phyloP scores from a whole-genome alignment of 2,329 filamentous ascomycete genomes.

The Anthostomella pinea region DNA sequence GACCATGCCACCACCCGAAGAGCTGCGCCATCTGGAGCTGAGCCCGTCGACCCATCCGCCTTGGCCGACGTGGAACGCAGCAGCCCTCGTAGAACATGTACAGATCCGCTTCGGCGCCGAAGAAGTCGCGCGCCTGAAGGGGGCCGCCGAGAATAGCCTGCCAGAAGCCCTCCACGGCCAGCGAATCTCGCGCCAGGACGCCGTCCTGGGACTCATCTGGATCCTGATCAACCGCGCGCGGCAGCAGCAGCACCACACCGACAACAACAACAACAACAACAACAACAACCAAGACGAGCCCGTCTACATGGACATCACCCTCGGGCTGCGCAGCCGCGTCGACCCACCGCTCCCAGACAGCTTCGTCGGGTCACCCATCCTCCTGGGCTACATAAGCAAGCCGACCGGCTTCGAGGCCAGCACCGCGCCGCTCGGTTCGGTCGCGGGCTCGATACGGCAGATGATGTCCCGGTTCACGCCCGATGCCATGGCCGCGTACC shows the following conservation, averaged over 20 bases:
- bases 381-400: slow-evolving; percentile 35
- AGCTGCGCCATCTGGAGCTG: slow-evolving; percentile 14
- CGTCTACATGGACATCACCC: slow-evolving; percentile 40
- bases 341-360: slow-evolving; percentile 36
- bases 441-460: slow-evolving; percentile 33
- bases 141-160: slow-evolving; percentile 11
- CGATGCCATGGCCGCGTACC: slow-evolving; percentile 35
- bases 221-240: slow-evolving; percentile 41
- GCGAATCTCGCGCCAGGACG: slow-evolving; percentile 39
- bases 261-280: no score
- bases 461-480: slow-evolving; percentile 37
- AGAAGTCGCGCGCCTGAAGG: slow-evolving; percentile 36
- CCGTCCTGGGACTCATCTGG: slow-evolving; percentile 46
- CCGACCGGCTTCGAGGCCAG: slow-evolving; percentile 15
- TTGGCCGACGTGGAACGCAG: slow-evolving; percentile 42
- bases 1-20: slow-evolving; percentile 24
- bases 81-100: slow-evolving; percentile 30
- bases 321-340: slow-evolving; percentile 39
- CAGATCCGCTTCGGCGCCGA: slow-evolving; percentile 37
- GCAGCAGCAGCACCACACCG: no score
- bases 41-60: slow-evolving; percentile 34
- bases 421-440: slow-evolving; percentile 17
- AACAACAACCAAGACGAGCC: slow-evolving; percentile 21
- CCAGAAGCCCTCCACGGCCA: slow-evolving; percentile 10
- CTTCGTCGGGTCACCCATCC: slow-evolving; percentile 44